Evolutionary conservation across 2,329 filamentous ascomycete genomes (phyloP).

Genomic region (Raffaelea albimanens): DNA sequence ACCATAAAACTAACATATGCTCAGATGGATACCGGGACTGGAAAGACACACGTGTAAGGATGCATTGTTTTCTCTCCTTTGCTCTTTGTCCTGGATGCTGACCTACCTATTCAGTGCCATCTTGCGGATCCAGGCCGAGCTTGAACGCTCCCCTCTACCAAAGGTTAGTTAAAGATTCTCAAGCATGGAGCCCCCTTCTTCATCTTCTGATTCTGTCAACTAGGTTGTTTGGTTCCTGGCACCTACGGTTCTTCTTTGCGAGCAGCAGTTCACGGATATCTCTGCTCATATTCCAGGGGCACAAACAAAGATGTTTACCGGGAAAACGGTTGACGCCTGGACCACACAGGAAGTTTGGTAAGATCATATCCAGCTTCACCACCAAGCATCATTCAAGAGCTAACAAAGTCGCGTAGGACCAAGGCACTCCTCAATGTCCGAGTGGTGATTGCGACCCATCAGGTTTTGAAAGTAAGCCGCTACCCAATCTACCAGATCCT

Average conservation of each 20-base stretch:
- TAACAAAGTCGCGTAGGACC: neutral
- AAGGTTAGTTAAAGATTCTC: slow-evolving; percentile 36
- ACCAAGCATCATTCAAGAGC: too few relatives aligned
- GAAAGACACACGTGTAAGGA: slow-evolving; percentile 67
- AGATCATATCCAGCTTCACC: too few relatives aligned
- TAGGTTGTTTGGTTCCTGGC: slow-evolving; percentile 65
- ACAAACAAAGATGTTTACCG: slow-evolving; percentile 53
- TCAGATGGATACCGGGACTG: slow-evolving; percentile 72
- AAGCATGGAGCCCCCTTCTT: neutral
- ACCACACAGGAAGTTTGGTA: slow-evolving; percentile 46
- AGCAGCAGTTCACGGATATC: slow-evolving; percentile 57
- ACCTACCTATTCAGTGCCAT: slow-evolving; percentile 41
- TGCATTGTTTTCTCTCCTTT: neutral
- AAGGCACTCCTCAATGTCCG: slow-evolving; percentile 36
- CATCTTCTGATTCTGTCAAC: too few relatives aligned
- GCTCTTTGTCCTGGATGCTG: neutral
- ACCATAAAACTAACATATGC: neutral
- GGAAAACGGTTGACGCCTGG: slow-evolving; percentile 68
- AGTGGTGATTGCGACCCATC: slow-evolving; percentile 70
- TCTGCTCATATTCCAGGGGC: slow-evolving; percentile 48
- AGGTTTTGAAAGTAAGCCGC: slow-evolving; percentile 46
- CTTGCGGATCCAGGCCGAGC: slow-evolving; percentile 55
- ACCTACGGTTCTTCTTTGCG: slow-evolving; percentile 57
- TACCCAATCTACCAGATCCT: too few relatives aligned
- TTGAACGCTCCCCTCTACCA: slow-evolving; percentile 40